phyloP scores from a whole-genome alignment of 495 filamentous ascomycete species.

The Tuber borchii region DNA sequence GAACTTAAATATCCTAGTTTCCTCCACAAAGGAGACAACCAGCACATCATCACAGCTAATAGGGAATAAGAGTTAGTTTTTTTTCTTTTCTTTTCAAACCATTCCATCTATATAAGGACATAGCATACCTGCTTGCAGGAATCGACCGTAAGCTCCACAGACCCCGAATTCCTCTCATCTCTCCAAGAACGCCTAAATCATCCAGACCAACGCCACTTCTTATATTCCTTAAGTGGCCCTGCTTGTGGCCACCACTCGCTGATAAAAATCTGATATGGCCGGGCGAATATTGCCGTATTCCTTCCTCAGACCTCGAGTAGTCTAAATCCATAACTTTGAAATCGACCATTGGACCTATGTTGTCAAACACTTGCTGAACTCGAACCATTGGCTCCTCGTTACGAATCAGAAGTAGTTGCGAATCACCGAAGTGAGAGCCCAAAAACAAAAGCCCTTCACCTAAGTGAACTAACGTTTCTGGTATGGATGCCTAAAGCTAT shows the following conservation, averaged over 20 bases:
- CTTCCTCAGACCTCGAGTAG: conserved; percentile 63
- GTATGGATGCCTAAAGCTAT: conserved; percentile 54
- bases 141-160: conserved; percentile 54
- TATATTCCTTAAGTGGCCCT: conserved; percentile 79
- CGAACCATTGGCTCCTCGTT: conserved; percentile 49
- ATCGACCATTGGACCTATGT: conserved; percentile 85
- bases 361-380: conserved; percentile 69
- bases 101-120: background rate
- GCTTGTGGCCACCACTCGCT: conserved; percentile 77
- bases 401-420: conserved; percentile 66
- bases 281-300: conserved; percentile 56
- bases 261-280: conserved; percentile 92
- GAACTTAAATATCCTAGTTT: conserved; percentile 79
- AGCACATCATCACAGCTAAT: conserved; percentile 57
- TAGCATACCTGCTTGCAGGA: conserved; percentile 23
- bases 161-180: conserved; percentile 67
- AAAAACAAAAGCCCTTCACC: conserved; percentile 70
- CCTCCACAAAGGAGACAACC: conserved; percentile 70
- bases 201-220: conserved; percentile 91
- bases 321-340: conserved; percentile 95
- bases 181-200: conserved; percentile 72
- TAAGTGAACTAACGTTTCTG: conserved; percentile 71
- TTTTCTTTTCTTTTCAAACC: conserved; percentile 45
- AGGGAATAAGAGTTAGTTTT: conserved; percentile 37
- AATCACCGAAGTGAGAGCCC: conserved; percentile 88